Conservation (phyloP, 208 protist species). For the Wallacemonas rigidus region DNA sequence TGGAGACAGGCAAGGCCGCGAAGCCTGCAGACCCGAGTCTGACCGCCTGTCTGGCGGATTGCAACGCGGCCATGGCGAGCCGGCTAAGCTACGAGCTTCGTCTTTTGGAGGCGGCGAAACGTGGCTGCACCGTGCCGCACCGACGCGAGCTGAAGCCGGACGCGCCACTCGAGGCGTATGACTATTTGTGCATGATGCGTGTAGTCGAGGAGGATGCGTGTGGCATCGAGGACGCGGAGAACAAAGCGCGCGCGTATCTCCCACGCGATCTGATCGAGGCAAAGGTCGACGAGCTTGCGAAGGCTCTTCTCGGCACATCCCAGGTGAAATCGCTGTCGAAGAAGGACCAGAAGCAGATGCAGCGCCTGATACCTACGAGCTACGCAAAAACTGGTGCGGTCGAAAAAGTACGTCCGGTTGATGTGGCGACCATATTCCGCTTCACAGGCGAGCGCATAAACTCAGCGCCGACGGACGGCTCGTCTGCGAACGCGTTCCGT, state of each 20-base stretch:
- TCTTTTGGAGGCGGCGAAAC: slow-evolving; percentile 61
- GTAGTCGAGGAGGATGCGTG: slow-evolving; percentile 75
- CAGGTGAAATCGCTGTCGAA: slow-evolving; percentile 41
- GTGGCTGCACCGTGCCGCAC: slow-evolving; percentile 43
- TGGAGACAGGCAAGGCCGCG: slow-evolving; percentile 76
- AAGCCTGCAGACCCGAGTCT: slow-evolving; percentile 60
- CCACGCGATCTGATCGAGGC: slow-evolving; percentile 59
- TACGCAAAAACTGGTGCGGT: slow-evolving; percentile 72
- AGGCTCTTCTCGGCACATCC: slow-evolving; percentile 37
- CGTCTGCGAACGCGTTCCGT: slow-evolving; percentile 54
- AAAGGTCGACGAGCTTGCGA: slow-evolving; percentile 50
- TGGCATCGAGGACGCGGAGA: slow-evolving; percentile 72
- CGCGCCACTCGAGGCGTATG: slow-evolving; percentile 69
- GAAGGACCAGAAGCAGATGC: slow-evolving; percentile 78
- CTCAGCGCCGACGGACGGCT: slow-evolving; percentile 30
- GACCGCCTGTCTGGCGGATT: slow-evolving; percentile 54
- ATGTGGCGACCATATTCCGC: slow-evolving; percentile 74
- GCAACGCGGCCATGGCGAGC: slow-evolving; percentile 45
- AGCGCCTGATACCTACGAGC: slow-evolving; percentile 69
- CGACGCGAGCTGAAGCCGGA: slow-evolving; percentile 75
- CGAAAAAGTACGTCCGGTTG: slow-evolving; percentile 82
- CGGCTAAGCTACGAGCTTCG: slow-evolving; percentile 67
- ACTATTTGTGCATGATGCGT: slow-evolving; percentile 91
- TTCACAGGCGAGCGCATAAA: slow-evolving; percentile 78
- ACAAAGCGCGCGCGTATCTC: slow-evolving; percentile 75